Evolutionary conservation across 2,329 filamentous ascomycete species (phyloP).

Genomic region (Alternaria atra): DNA sequence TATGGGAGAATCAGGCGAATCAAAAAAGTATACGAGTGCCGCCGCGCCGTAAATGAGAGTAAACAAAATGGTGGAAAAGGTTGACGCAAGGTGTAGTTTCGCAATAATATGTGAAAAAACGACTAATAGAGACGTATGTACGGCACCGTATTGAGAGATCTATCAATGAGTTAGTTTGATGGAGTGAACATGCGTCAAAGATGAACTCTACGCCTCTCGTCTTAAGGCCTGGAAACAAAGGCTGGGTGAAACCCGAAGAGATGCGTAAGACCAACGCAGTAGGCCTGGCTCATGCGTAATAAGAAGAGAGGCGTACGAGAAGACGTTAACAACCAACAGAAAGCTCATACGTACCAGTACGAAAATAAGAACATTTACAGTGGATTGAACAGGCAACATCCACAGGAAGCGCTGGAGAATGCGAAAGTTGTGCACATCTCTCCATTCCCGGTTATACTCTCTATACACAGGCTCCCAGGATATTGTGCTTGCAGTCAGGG

Average conservation of each 20-base stretch:
- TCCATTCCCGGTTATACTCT: conserved; percentile 38
- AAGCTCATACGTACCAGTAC: conserved; percentile 36
- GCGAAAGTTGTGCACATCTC: conserved; percentile 34
- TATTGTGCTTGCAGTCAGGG: conserved; percentile 32
- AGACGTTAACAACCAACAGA: background rate
- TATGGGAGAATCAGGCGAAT: conserved; percentile 27
- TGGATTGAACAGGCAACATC: conserved; percentile 35
- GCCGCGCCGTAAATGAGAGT: conserved; percentile 38
- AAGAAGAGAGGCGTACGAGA: background rate
- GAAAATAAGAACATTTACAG: conserved; percentile 42
- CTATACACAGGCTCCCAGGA: conserved; percentile 41
- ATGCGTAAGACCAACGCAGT: background rate
- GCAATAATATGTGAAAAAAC: conserved; percentile 42
- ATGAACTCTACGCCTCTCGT: background rate
- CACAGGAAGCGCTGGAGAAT: conserved; percentile 38
- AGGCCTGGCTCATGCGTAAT: background rate
- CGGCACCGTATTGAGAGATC: conserved; percentile 41
- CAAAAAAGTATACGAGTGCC: conserved; percentile 34
- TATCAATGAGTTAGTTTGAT: conserved; percentile 20
- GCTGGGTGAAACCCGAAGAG: background rate
- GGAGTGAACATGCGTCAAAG: background rate
- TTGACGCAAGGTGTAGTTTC: conserved; percentile 33
- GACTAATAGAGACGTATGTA: conserved; percentile 39
- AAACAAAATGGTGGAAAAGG: conserved; percentile 42
- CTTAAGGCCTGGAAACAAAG: background rate